Conservation (phyloP, 441 rosid species). For the Arabidopsis lyrata region DNA sequence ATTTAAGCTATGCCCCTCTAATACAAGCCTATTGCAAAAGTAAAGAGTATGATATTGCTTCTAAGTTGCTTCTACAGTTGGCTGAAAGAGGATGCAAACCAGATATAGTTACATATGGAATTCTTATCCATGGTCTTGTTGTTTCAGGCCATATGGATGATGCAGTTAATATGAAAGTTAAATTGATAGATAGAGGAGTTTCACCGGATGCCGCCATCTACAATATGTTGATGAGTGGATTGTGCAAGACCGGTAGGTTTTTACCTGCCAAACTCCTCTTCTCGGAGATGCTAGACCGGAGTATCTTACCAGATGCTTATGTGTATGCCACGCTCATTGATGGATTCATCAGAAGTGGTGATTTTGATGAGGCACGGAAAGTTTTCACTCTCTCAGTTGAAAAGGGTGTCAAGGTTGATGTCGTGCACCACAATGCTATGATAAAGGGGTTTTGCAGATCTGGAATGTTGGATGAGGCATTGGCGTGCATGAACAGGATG, state of each 20-base stretch:
- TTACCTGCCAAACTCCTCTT: slow-evolving; percentile 68
- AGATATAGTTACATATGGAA: slow-evolving; percentile 77
- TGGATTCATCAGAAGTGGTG: slow-evolving; percentile 68
- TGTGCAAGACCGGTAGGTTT: slow-evolving; percentile 77
- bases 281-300: slow-evolving; percentile 76
- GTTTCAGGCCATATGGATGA: slow-evolving; percentile 68
- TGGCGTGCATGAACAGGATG: slow-evolving; percentile 63
- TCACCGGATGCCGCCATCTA: slow-evolving; percentile 80
- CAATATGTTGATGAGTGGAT: slow-evolving; percentile 84
- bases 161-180: slow-evolving; percentile 59
- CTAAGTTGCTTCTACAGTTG: slow-evolving; percentile 69
- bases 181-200: slow-evolving; percentile 69
- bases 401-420: slow-evolving; percentile 65
- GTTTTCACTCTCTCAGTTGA: slow-evolving; percentile 59
- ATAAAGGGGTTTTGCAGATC: slow-evolving; percentile 86
- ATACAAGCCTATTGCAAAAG: slow-evolving; percentile 59
- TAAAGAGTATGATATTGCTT: slow-evolving; percentile 61
- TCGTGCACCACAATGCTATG: slow-evolving; percentile 79
- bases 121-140: slow-evolving; percentile 79
- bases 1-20: slow-evolving; percentile 67
- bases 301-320: slow-evolving; percentile 68
- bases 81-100: slow-evolving; percentile 69
- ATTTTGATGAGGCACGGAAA: slow-evolving; percentile 67
- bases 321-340: slow-evolving; percentile 77
- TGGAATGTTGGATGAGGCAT: slow-evolving; percentile 75